These are phyloP conservation scores for Gentiana macrophylla DNA, from an alignment of 257 asterid species.

Conservation along the genomic window DNA sequence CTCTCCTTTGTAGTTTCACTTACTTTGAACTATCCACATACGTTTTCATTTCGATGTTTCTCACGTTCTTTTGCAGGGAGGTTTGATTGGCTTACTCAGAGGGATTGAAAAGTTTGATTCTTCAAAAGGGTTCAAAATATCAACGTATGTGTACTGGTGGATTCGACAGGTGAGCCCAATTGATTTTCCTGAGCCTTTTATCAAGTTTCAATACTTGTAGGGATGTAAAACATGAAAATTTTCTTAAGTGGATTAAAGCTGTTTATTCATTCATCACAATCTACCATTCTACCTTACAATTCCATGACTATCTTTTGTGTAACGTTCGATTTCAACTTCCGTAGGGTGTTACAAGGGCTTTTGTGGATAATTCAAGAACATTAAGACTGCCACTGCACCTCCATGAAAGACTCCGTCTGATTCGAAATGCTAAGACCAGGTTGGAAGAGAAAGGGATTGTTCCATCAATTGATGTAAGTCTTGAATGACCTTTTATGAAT, in stretches of 20 bases:
- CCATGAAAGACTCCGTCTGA: constrained; percentile 72
- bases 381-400: constrained; percentile 77
- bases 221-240: too few relatives aligned
- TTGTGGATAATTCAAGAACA: constrained; percentile 77
- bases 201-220: too few relatives aligned
- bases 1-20: background rate
- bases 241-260: too few relatives aligned
- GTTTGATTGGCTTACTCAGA: constrained; percentile 80
- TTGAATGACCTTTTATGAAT: background rate
- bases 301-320: background rate
- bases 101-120: constrained; percentile 95
- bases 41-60: background rate
- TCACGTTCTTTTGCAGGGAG: constrained; percentile 49
- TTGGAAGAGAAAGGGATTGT: constrained; percentile 72
- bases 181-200: background rate
- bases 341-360: constrained; percentile 90
- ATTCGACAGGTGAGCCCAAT: constrained; percentile 62
- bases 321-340: background rate
- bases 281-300: too few relatives aligned
- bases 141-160: constrained; percentile 99
- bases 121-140: constrained; percentile 88
- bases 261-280: too few relatives aligned
- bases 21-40: background rate
- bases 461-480: constrained; percentile 76
- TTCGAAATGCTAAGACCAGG: constrained; percentile 72